Conservation (phyloP, 2,329 filamentous ascomycete genomes). For the Claviceps maximensis region DNA sequence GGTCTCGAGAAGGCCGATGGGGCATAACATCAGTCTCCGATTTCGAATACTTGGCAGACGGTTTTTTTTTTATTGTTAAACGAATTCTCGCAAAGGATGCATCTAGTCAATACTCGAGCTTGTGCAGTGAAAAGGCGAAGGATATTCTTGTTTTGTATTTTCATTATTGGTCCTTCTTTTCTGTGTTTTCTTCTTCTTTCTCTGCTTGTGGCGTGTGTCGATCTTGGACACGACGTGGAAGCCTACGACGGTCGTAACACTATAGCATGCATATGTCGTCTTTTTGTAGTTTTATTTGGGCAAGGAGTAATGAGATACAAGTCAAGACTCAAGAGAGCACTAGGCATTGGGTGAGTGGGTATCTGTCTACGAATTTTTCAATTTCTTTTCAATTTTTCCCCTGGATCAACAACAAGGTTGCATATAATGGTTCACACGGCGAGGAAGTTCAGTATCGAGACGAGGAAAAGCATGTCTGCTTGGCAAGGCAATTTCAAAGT, state of each 20-base stretch:
- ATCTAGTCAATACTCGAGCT: too few relatives aligned
- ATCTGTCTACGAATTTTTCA: not conserved
- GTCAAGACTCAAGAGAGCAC: not conserved
- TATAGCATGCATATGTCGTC: not conserved
- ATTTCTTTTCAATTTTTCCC: not conserved
- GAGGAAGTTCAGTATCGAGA: not conserved
- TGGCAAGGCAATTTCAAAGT: not conserved
- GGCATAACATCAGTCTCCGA: constrained; percentile 4
- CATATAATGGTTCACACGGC: not conserved
- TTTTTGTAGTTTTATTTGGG: not conserved
- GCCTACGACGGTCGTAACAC: not conserved
- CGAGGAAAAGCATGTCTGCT: not conserved
- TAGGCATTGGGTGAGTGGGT: not conserved
- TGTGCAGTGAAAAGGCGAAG: too few relatives aligned
- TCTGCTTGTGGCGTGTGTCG: not conserved
- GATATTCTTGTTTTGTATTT: not conserved
- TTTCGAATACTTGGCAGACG: not conserved
- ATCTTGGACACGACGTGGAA: not conserved
- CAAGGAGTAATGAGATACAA: not conserved
- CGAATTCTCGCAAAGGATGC: too few relatives aligned
- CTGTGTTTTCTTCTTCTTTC: not conserved
- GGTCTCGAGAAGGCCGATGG: constrained; percentile 19
- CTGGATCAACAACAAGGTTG: not conserved
- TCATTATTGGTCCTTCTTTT: not conserved
- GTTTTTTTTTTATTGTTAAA: not conserved